These are phyloP conservation scores for Hypoxylon intermedium DNA, from an alignment of 495 filamentous ascomycete genomes.

Conservation along the genomic window DNA sequence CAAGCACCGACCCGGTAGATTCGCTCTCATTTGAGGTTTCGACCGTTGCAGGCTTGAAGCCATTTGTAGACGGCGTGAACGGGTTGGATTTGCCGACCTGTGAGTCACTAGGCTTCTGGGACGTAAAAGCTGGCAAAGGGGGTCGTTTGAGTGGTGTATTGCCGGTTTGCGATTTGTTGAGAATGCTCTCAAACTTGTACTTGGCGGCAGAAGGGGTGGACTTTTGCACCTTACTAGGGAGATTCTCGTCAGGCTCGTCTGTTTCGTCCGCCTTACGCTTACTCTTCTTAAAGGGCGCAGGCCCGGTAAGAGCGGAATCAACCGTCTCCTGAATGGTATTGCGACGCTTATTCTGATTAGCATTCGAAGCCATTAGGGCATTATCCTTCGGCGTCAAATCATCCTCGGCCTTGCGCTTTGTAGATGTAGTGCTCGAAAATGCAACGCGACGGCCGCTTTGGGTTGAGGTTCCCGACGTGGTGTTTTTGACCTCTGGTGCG, in stretches of 20 bases:
- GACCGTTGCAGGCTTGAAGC: constrained; percentile 15
- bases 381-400: constrained; percentile 46
- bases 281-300: constrained; percentile 47
- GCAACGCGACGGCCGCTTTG: constrained; percentile 14
- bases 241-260: constrained; percentile 60
- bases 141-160: constrained; percentile 29
- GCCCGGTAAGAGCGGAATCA: constrained; percentile 34
- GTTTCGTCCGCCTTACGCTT: constrained; percentile 53
- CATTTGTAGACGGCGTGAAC: constrained; percentile 31
- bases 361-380: constrained; percentile 43
- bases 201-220: constrained; percentile 58
- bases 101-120: constrained; percentile 28
- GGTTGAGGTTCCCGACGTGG: constrained; percentile 36
- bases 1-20: constrained; percentile 24
- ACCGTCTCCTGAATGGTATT: constrained; percentile 39
- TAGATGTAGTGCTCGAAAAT: constrained; percentile 15
- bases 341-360: constrained; percentile 55
- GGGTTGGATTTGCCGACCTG: constrained; percentile 40
- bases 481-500: constrained; percentile 47
- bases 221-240: constrained; percentile 66
- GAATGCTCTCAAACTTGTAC: constrained; percentile 55
- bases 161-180: constrained; percentile 43
- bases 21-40: constrained; percentile 7
- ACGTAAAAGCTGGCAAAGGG: constrained; percentile 27
- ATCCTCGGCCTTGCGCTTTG: constrained; percentile 58